Base-by-base conservation (phyloP, 306 rosid genomes). In the Prunus kanzakura region DNA sequence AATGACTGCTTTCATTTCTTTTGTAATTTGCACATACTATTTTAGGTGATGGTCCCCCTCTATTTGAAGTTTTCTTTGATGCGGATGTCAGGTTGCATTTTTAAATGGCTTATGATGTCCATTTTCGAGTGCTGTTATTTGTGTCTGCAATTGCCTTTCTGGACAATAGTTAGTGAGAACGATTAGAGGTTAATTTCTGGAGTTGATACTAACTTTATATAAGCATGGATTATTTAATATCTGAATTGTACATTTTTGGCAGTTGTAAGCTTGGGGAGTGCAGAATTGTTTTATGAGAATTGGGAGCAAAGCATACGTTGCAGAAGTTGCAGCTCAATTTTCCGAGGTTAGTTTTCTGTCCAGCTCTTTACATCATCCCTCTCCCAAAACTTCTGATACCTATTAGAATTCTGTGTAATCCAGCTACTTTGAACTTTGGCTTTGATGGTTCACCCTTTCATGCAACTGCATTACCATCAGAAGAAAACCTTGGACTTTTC, bases 301-400 rank as follows among this genome's bases (percentile, higher is more conserved):
- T 97, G 25, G 97, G 97, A 64, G 76, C 97, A 38, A 94, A 89
- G 84, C 97, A 92, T 84, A 91, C 84, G 81, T 72, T 92, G 86
- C 98, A 90, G 74, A 95, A 95, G 74, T 82, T 92, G 71, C 98
- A 95, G 80, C 95, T 92, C 77, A 95, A 95, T 81, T 90, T 92
- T 76, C 97, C 96, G 1, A 92, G 97, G 98, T 91, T 81, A 64
- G 93, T 78, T 69, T 16, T 43, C 6, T 52, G 2, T 60, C 35
- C 8, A 11, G 32, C 32, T 29, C 32, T 29, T 29, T 29, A 29
- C 32, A 29, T 3, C 32, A 29, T 29, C 32, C 32, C 32, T 29
- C 32, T 30, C 32, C 32, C 32, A 30, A 30, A 30, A 30, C 32
- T 30, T 30, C 0, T 30, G 4, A 30, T 30, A 30, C 0, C 32